A percentile compares a stretch with the other conserved stretches of the same genome.
Evolutionary conservation across 768 basidiomycete species (phyloP).

Genomic region (Solioccasus polychromus): DNA sequence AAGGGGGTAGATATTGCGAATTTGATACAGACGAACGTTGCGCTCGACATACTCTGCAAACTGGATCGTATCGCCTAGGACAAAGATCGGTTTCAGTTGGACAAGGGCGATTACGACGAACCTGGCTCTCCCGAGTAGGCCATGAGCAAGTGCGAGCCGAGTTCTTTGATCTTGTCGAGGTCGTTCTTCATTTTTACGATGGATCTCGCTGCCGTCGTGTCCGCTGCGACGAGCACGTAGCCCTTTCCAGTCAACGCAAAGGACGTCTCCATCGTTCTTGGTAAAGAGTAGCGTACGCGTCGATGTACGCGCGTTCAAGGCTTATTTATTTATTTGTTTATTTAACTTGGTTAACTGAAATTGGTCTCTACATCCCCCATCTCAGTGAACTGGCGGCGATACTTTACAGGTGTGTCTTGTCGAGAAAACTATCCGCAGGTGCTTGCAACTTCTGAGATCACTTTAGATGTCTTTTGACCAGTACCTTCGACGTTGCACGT

Average conservation of each 20-base stretch:
- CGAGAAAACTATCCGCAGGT: no score
- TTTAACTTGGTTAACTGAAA: background rate
- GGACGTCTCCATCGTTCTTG: slow-evolving; percentile 77
- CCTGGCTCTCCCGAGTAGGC: slow-evolving; percentile 94
- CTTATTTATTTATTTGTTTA: slow-evolving; percentile 13
- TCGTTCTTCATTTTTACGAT: slow-evolving; percentile 98
- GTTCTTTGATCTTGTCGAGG: slow-evolving; percentile 93
- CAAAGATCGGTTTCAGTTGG: no score
- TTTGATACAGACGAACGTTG: slow-evolving; percentile 94
- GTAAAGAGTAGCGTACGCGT: background rate
- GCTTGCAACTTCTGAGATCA: no score
- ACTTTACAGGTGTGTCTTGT: no score
- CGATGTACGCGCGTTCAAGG: no score
- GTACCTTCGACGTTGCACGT: no score
- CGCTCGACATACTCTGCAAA: slow-evolving; percentile 96
- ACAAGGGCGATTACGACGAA: no score
- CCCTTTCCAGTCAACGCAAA: slow-evolving; percentile 92
- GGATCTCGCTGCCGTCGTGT: slow-evolving; percentile 84
- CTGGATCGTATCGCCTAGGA: slow-evolving; percentile 87
- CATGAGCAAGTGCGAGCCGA: slow-evolving; percentile 92
- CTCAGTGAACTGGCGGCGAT: no score
- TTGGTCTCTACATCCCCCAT: no score
- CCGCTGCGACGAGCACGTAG: slow-evolving; percentile 89
- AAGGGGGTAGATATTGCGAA: slow-evolving; percentile 87
- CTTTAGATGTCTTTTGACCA: no score